Percentiles rank a stretch among this genome's conserved stretches.
phyloP scores from a whole-genome alignment of 192 early-diverging fungal species.

The Entomortierella beljakovae region DNA sequence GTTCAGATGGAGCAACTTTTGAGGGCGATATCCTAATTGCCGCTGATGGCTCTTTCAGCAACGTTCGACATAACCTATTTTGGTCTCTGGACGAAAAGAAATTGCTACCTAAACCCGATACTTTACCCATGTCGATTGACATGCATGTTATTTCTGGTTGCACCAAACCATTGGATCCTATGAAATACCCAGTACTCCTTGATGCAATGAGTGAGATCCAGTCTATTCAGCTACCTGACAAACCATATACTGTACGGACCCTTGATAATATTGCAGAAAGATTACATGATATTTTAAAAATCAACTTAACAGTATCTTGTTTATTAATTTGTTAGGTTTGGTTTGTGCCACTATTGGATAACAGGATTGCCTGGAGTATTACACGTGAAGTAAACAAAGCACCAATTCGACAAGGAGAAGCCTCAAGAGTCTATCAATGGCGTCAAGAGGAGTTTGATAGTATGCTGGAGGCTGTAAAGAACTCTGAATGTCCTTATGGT shows the following conservation, averaged over 20 bases:
- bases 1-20: slow-evolving; percentile 41
- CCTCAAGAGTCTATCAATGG: slow-evolving; percentile 36
- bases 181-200: slow-evolving; percentile 31
- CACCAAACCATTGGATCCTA: slow-evolving; percentile 46
- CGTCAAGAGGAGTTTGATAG: slow-evolving; percentile 33
- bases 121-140: slow-evolving; percentile 26
- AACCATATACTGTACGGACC: slow-evolving; percentile 32
- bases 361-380: slow-evolving; percentile 49
- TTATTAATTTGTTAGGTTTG: slow-evolving; percentile 20
- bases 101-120: slow-evolving; percentile 28
- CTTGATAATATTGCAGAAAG: background rate
- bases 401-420: slow-evolving; percentile 44
- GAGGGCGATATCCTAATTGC: slow-evolving; percentile 53
- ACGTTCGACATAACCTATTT: slow-evolving; percentile 44
- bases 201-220: slow-evolving; percentile 54
- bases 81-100: slow-evolving; percentile 50
- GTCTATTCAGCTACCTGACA: slow-evolving; percentile 38
- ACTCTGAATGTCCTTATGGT: slow-evolving; percentile 42
- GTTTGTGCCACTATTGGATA: slow-evolving; percentile 46
- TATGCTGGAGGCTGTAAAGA: slow-evolving; percentile 25
- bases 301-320: background rate
- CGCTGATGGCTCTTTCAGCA: slow-evolving; percentile 54
- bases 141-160: slow-evolving; percentile 40
- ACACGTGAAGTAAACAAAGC: slow-evolving; percentile 26
- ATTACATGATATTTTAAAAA: background rate